A percentile compares a stretch with the other conserved stretches of the same genome.
Evolutionary conservation across 345 rosid genomes (phyloP).

Genomic region (Syzygium aromaticum): DNA sequence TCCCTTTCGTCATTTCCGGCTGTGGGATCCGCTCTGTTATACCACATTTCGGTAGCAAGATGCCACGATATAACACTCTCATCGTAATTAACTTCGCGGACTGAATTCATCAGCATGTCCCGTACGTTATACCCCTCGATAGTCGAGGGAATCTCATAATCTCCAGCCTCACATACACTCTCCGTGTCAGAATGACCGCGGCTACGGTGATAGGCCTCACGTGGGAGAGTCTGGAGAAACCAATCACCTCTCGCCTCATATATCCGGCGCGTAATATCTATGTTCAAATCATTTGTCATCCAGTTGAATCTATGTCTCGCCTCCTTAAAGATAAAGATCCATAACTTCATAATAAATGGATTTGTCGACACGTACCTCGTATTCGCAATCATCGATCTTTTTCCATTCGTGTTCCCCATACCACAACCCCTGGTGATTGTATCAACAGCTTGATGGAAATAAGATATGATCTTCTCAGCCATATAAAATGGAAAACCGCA

Average conservation of each 20-base stretch:
- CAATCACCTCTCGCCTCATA: background rate
- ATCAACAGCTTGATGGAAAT: background rate
- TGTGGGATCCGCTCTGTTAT: background rate
- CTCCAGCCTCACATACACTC: background rate
- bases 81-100: background rate
- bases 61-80: background rate
- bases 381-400: background rate
- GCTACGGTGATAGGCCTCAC: background rate
- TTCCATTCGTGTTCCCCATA: background rate
- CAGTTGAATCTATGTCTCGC: too few relatives aligned
- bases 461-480: background rate
- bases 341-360: background rate
- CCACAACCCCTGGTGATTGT: background rate
- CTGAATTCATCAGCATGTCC: background rate
- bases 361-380: background rate
- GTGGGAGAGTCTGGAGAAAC: rapidly evolving
- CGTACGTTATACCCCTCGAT: too few relatives aligned
- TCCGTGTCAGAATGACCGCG: background rate
- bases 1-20: background rate
- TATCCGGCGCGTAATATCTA: too few relatives aligned
- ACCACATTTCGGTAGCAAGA: background rate
- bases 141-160: too few relatives aligned
- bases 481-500: background rate
- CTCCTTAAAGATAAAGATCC: background rate
- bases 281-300: too few relatives aligned